A percentile compares a stretch with the other conserved stretches of the same genome.
Conservation (phyloP, 1,139 yeast genomes). For the Martiniozyma asiatica region DNA sequence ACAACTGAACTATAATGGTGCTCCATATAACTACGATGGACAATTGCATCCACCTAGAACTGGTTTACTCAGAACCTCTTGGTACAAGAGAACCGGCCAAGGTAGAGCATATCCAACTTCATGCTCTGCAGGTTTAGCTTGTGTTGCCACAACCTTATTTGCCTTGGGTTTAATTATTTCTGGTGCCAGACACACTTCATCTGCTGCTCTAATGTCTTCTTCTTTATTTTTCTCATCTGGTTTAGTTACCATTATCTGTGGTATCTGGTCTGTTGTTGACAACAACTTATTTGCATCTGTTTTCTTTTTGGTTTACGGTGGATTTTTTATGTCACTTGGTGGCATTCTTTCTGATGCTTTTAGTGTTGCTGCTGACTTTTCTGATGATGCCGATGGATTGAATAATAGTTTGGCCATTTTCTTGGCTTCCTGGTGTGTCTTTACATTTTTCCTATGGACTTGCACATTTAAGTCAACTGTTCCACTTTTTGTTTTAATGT, state of each 20-base stretch:
- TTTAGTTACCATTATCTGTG: slow-evolving; percentile 50
- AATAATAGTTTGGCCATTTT: slow-evolving; percentile 25
- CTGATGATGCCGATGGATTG: slow-evolving; percentile 30
- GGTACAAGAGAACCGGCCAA: slow-evolving; percentile 17
- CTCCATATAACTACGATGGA: slow-evolving; percentile 11
- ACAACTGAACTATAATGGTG: slow-evolving; percentile 5
- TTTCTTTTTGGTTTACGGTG: slow-evolving; percentile 27
- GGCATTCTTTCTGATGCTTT: slow-evolving; percentile 25
- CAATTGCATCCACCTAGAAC: slow-evolving; percentile 21
- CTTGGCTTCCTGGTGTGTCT: slow-evolving; percentile 35
- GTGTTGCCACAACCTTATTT: slow-evolving; percentile 21
- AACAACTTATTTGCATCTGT: slow-evolving; percentile 36
- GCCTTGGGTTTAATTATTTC: slow-evolving; percentile 31
- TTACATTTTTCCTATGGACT: slow-evolving; percentile 29
- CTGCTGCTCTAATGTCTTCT: slow-evolving; percentile 35
- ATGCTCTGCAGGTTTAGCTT: slow-evolving; percentile 23
- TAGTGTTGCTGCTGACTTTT: slow-evolving; percentile 23
- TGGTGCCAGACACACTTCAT: slow-evolving; percentile 40
- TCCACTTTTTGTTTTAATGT: slow-evolving; percentile 28
- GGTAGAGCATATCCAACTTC: slow-evolving; percentile 24
- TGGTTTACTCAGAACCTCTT: slow-evolving; percentile 20
- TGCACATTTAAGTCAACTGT: slow-evolving; percentile 34
- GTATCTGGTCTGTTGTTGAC: slow-evolving; percentile 50
- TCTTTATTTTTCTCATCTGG: slow-evolving; percentile 53
- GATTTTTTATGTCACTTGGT: slow-evolving; percentile 28